A percentile compares a stretch with the other conserved stretches of the same genome.
These are phyloP conservation scores for Tetracladium maxilliforme DNA, from an alignment of 2,329 filamentous ascomycete genomes.

Conservation along the genomic window DNA sequence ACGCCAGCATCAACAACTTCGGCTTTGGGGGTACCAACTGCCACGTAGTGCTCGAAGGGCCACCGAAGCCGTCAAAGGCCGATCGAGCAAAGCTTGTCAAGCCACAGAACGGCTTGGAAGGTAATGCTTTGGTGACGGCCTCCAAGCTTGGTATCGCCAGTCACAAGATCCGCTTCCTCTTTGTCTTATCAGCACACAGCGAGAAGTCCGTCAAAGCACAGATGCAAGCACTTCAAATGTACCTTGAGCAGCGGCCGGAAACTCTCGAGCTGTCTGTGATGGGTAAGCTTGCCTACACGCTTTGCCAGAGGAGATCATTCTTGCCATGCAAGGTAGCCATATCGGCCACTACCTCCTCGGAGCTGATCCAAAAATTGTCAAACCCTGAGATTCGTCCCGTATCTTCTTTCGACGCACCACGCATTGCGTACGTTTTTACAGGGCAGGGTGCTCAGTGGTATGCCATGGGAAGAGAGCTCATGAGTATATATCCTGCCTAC, in stretches of 20 bases:
- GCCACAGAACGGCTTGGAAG: neutral
- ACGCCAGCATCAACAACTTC: conserved; percentile 25
- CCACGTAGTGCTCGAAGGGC: conserved; percentile 20
- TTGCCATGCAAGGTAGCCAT: conserved; percentile 10
- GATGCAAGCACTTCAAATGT: conserved; percentile 7
- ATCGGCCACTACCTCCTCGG: conserved; percentile 2
- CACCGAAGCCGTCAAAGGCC: neutral
- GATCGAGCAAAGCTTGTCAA: neutral
- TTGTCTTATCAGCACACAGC: conserved; percentile 10
- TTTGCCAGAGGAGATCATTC: conserved; percentile 10
- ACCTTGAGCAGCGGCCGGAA: conserved; percentile 10
- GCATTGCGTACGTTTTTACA: conserved; percentile 10
- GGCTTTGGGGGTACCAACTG: conserved; percentile 32
- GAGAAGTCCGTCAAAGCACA: conserved; percentile 6
- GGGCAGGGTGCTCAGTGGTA: conserved; percentile 13
- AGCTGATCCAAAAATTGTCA: neutral
- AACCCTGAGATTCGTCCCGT: conserved; percentile 9
- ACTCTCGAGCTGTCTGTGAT: conserved; percentile 7
- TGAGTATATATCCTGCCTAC: conserved; percentile 18
- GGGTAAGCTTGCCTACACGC: conserved; percentile 11
- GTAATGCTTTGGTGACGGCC: neutral
- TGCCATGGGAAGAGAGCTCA: conserved; percentile 12
- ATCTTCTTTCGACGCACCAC: conserved; percentile 7
- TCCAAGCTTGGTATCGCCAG: neutral
- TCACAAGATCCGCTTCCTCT: conserved; percentile 3